These are phyloP conservation scores for Tulasnella sp. DNA, from an alignment of 768 basidiomycete genomes.

Conservation along the genomic window DNA sequence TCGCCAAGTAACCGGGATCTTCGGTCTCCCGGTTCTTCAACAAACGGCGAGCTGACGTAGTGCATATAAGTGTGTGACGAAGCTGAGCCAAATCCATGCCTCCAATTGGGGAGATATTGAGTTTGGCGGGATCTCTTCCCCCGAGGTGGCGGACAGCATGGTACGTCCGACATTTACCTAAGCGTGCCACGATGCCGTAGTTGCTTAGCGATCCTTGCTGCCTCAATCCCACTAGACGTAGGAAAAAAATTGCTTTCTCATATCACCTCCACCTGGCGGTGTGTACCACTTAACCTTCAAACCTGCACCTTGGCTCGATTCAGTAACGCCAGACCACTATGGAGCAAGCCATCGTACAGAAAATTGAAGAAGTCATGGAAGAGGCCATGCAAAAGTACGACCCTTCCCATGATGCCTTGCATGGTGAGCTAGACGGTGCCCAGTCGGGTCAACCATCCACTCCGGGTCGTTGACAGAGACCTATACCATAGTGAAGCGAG, in stretches of 20 bases:
- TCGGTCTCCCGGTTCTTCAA: not conserved
- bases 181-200: not conserved
- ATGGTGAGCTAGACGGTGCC: constrained; percentile 48
- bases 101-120: not conserved
- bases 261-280: not conserved
- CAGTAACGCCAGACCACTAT: constrained; percentile 33
- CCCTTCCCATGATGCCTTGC: constrained; percentile 73
- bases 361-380: constrained; percentile 61
- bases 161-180: not conserved
- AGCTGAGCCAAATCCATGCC: not conserved
- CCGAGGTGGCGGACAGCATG: not conserved
- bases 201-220: not conserved
- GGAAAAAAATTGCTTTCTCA: not conserved
- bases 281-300: not conserved
- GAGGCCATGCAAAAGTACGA: constrained; percentile 73
- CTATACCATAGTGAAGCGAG: constrained; percentile 61
- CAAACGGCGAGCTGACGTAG: not conserved
- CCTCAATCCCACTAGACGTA: not conserved
- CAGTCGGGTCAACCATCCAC: not conserved
- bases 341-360: constrained; percentile 38
- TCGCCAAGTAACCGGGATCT: not conserved
- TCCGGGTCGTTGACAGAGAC: not conserved
- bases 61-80: not conserved
- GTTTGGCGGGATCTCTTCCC: not conserved
- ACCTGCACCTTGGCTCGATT: not conserved